Conservation (phyloP, 2,329 filamentous ascomycete species). For the Hirsutella minnesotensis region DNA sequence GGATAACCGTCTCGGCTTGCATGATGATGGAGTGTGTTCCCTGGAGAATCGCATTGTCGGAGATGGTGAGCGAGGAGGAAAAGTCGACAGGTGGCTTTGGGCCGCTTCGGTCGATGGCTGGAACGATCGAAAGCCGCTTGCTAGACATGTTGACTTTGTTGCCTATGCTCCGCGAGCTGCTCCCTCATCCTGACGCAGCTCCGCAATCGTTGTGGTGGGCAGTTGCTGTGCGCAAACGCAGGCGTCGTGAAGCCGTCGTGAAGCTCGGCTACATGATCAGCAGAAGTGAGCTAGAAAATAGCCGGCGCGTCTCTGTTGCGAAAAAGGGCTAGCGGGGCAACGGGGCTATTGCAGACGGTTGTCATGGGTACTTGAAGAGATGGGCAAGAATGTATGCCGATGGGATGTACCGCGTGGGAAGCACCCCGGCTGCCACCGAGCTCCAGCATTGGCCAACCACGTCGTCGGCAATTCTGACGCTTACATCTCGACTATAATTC, state of each 20-base stretch:
- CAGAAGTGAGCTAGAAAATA: neutral
- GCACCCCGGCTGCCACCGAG: neutral
- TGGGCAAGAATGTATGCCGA: neutral
- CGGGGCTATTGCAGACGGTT: neutral
- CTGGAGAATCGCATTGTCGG: constrained; percentile 49
- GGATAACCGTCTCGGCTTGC: constrained; percentile 67
- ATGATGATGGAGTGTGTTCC: constrained; percentile 73
- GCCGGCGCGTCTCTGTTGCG: neutral
- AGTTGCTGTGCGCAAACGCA: too few species aligned
- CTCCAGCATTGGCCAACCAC: constrained; percentile 29
- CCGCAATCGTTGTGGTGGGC: too few species aligned
- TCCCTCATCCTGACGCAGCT: too few species aligned
- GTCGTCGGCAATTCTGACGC: constrained; percentile 22
- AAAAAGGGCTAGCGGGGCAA: neutral
- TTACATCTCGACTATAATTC: constrained; percentile 11
- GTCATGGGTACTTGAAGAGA: neutral
- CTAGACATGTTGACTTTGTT: constrained; percentile 19
- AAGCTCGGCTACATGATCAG: too few species aligned
- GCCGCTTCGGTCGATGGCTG: constrained; percentile 37
- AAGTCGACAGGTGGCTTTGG: constrained; percentile 52
- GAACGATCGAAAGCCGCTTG: constrained; percentile 46
- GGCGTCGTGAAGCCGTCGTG: too few species aligned
- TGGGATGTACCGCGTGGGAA: neutral
- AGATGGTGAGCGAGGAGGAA: constrained; percentile 47
- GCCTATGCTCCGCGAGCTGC: too few species aligned